These are phyloP conservation scores for Flaveria bidentis DNA, from an alignment of 129 eudicot species.

Conservation along the genomic window DNA sequence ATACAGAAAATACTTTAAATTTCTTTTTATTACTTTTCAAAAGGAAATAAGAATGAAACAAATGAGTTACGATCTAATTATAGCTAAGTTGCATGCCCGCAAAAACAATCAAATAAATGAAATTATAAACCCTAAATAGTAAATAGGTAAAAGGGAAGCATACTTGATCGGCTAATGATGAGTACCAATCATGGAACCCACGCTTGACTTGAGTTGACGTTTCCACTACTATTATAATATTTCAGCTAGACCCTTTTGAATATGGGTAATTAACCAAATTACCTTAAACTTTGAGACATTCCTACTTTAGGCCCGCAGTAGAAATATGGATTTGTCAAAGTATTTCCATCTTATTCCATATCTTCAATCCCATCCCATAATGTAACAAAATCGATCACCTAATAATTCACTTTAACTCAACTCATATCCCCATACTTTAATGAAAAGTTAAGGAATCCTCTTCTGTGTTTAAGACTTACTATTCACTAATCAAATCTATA, in stretches of 20 bases:
- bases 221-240: neutral
- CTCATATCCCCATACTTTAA: too few relatives aligned
- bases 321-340: neutral
- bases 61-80: conserved; percentile 10
- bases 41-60: neutral
- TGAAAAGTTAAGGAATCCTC: too few relatives aligned
- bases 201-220: conserved; percentile 14
- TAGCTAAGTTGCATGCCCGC: conserved; percentile 23
- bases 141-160: neutral
- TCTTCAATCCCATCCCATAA: too few relatives aligned
- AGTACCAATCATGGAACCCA: conserved; percentile 15
- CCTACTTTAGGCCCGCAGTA: neutral
- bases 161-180: conserved; percentile 24
- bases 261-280: neutral
- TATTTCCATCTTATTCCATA: too few relatives aligned
- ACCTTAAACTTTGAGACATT: neutral
- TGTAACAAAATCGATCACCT: too few relatives aligned
- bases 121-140: neutral
- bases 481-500: too few relatives aligned
- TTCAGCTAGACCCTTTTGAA: neutral
- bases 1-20: too few relatives aligned
- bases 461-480: too few relatives aligned
- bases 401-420: too few relatives aligned
- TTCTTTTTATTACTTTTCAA: neutral
- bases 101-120: conserved; percentile 4